These are phyloP conservation scores for Leccinum pallidistipes DNA, from an alignment of 1,284 basidiomycete genomes.

Conservation along the genomic window DNA sequence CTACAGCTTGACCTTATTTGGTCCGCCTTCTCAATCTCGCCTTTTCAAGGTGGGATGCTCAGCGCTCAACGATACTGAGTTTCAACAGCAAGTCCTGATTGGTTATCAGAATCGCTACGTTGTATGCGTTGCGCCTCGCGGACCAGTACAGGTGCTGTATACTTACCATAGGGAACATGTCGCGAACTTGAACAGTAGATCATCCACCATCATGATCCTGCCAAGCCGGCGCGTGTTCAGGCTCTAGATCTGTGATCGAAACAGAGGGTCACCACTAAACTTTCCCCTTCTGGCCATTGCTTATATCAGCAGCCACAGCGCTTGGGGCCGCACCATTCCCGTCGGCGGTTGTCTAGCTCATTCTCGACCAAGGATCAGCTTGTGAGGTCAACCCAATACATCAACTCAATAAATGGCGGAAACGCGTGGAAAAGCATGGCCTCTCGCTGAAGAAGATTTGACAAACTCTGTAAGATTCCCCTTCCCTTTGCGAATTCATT, in stretches of 20 bases:
- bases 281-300: conserved; percentile 7
- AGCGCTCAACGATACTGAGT: not conserved
- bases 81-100: no score
- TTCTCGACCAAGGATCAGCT: conserved; percentile 71
- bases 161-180: no score
- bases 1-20: no score
- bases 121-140: no score
- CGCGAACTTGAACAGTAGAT: no score
- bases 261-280: not conserved
- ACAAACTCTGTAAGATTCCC: conserved; percentile 83
- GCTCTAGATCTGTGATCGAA: no score
- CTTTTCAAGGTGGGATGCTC: not conserved
- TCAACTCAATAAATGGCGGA: conserved; percentile 51
- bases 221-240: no score
- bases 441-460: conserved; percentile 84
- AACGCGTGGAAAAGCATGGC: conserved; percentile 82
- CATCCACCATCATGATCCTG: no score
- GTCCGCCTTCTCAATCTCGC: not conserved
- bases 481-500: not conserved
- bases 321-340: no score
- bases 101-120: no score
- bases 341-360: not conserved
- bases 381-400: conserved; percentile 61
- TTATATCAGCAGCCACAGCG: conserved; percentile 19
- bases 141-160: no score